Evolutionary conservation across 805 yeast genomes (phyloP), one percentile per base, ranked within the genome.

Genomic region (Ascoidea tarda): DNA sequence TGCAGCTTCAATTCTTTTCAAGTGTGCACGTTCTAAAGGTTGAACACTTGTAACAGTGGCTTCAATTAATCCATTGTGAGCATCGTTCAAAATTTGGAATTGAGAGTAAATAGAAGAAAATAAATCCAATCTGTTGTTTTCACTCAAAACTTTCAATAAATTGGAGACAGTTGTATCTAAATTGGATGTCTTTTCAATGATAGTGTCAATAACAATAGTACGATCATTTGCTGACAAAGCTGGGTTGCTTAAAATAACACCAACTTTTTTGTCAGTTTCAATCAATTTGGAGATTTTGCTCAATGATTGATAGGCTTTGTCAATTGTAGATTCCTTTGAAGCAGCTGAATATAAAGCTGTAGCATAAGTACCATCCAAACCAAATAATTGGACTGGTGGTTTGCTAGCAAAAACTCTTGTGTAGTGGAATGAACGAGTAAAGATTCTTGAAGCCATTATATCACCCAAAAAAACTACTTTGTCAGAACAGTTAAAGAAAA

Each of bases 281-380:
- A 89, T 65, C 58, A 82, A 70, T 46, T 72, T 65, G 63, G 73
- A 66, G 61, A 93, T 69, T 59, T 78, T 69, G 59, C 68, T 68
- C 63, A 93, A 79, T 47, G 90, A 79, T 63, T 74, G 74, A 28
- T 46, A 62, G 76, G 90, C 82, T 57, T 81, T 70, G 59, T 82
- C 91, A 61, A 89, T 73, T 6, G 87, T 74, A 44, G 95, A 78
- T 61, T 80, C 81, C 76, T 87, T 84, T 60, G 84, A 84, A 53
- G 98, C 84, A 28, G 98, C 97, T 52, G 90, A 76, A 80, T 82
- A 91, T 63, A 93, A 78, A 50, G 99, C 96, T 54, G 88, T 78
- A 61, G 98, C 99, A 71, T 91, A 91, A 59, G 98, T 89, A 66
- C 98, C 99, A 61, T 90, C 97, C 61, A 91, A 73, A 59, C 98